Conservation (phyloP, 208 protist genomes). For the Crithidia brevicula region DNA sequence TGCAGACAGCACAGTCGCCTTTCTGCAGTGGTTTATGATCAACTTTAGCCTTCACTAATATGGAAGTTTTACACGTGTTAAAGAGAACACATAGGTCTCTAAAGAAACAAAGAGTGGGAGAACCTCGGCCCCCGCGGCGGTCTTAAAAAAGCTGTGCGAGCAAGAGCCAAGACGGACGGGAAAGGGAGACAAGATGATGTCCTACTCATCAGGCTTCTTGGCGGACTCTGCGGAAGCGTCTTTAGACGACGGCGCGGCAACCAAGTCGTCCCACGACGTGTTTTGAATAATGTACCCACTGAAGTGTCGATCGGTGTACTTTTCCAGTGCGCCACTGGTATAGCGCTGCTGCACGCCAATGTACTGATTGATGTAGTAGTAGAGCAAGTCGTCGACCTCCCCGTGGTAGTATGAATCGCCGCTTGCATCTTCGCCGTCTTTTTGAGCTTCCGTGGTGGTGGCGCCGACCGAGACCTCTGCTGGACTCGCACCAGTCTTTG, state of each 20-base stretch:
- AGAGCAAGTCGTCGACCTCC: conserved; percentile 96
- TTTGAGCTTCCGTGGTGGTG: background rate
- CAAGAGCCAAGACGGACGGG: too few species aligned
- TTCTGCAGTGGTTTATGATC: too few species aligned
- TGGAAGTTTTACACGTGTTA: too few species aligned
- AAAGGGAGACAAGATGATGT: too few species aligned
- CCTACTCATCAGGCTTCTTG: background rate
- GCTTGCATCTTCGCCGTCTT: background rate
- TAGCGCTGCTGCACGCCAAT: conserved; percentile 92
- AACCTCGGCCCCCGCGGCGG: too few species aligned
- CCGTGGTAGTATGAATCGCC: conserved; percentile 69
- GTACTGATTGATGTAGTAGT: conserved; percentile 95
- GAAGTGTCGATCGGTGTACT: conserved; percentile 88
- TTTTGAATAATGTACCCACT: conserved; percentile 82
- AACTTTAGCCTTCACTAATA: too few species aligned
- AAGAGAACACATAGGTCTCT: too few species aligned
- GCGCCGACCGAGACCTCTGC: background rate
- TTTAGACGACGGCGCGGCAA: conserved; percentile 26
- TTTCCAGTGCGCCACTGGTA: conserved; percentile 38
- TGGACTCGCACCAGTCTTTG: background rate
- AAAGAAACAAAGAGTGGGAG: too few species aligned
- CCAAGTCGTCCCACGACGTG: conserved; percentile 69
- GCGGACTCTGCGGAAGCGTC: background rate
- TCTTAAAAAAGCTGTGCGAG: too few species aligned
- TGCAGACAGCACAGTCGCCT: too few species aligned